A percentile compares a stretch with the other conserved stretches of the same genome.
Conservation (phyloP, 768 basidiomycete genomes). For the Dentipellis fragilis region DNA sequence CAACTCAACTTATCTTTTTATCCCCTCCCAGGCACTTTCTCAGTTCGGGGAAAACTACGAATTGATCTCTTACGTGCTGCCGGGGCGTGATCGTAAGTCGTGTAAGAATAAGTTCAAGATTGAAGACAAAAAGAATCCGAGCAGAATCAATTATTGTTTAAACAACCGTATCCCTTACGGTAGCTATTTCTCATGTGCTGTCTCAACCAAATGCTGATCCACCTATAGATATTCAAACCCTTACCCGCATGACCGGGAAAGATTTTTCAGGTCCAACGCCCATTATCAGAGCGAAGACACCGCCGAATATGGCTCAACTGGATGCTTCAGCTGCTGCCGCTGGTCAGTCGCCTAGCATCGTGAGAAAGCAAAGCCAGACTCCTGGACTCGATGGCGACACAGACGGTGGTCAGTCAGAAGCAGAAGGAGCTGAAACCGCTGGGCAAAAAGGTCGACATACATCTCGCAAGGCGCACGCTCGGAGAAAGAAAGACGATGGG, state of each 20-base stretch:
- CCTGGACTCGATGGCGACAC: constrained; percentile 1
- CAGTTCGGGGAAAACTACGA: constrained; percentile 93
- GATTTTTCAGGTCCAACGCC: constrained; percentile 79
- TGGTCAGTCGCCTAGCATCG: neutral
- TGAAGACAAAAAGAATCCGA: constrained; percentile 75
- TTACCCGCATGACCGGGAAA: constrained; percentile 76
- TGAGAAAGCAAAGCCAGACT: constrained; percentile 9
- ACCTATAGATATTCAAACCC: constrained; percentile 52
- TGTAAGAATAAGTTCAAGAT: constrained; percentile 92
- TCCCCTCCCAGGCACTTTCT: constrained; percentile 58
- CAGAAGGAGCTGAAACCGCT: neutral
- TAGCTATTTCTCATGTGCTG: constrained; percentile 24
- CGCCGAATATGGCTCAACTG: constrained; percentile 24
- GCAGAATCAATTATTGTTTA: constrained; percentile 68
- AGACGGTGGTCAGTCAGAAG: neutral
- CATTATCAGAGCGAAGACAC: constrained; percentile 41
- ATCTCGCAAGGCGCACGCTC: constrained; percentile 1
- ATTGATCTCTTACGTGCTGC: constrained; percentile 77
- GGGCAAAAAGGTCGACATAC: constrained; percentile 1
- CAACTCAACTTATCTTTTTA: neutral
- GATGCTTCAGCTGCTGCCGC: neutral
- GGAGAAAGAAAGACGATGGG: constrained; percentile 12
- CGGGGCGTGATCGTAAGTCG: constrained; percentile 77
- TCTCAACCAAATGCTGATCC: neutral
- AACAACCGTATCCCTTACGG: constrained; percentile 70